phyloP scores from a whole-genome alignment of 2,329 filamentous ascomycete species.

The Diaporthe sp. region DNA sequence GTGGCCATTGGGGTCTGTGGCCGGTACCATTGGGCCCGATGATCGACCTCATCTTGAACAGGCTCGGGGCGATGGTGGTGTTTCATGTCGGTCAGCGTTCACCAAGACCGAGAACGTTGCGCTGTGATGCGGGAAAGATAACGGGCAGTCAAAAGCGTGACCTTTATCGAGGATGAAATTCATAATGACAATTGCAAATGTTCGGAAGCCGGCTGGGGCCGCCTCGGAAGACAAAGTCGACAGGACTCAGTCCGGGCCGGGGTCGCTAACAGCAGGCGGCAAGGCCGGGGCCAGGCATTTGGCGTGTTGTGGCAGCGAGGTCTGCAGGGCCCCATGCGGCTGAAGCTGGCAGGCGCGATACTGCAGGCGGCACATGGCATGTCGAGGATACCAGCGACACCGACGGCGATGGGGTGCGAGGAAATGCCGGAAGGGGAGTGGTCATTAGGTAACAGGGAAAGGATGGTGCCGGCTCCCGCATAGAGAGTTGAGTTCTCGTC shows the following conservation, averaged over 20 bases:
- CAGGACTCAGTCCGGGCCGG: constrained; percentile 24
- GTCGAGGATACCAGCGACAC: constrained; percentile 32
- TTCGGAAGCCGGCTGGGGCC: constrained; percentile 24
- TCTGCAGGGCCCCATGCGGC: constrained; percentile 29
- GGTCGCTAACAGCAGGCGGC: constrained; percentile 28
- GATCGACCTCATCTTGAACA: constrained; percentile 24
- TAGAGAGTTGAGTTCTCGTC: constrained; percentile 52
- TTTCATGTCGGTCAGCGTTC: constrained; percentile 29
- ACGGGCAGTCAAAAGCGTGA: constrained; percentile 38
- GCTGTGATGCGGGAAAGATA: constrained; percentile 30
- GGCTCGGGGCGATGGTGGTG: constrained; percentile 29
- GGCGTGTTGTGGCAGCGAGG: neutral
- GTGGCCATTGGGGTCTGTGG: constrained; percentile 28
- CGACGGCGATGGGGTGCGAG: constrained; percentile 28
- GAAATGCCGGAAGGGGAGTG: constrained; percentile 40
- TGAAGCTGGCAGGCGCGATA: constrained; percentile 30
- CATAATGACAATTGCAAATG: constrained; percentile 46
- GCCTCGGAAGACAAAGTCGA: constrained; percentile 13
- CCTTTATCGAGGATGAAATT: constrained; percentile 48
- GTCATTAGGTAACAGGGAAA: constrained; percentile 62
- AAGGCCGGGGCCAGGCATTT: constrained; percentile 29
- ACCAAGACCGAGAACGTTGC: constrained; percentile 5
- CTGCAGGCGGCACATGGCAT: constrained; percentile 31
- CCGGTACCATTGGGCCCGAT: constrained; percentile 26
- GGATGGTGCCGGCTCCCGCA: constrained; percentile 41